phyloP scores from a whole-genome alignment of 2,329 filamentous ascomycete genomes.

The Talaromyces sp. region DNA sequence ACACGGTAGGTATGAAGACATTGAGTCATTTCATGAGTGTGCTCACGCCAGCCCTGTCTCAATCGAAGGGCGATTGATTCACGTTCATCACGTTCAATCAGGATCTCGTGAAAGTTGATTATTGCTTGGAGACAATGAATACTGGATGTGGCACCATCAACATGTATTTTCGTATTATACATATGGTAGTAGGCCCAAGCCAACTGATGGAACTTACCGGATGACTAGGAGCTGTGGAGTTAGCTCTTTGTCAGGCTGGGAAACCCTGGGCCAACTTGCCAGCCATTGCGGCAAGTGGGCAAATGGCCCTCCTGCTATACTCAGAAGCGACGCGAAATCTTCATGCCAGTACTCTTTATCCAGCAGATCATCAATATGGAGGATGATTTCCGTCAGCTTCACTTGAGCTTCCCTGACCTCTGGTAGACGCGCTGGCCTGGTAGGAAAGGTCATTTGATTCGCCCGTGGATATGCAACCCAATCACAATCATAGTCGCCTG shows the following conservation, averaged over 20 bases:
- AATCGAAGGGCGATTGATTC: slow-evolving; percentile 9
- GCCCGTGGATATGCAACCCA: slow-evolving; percentile 39
- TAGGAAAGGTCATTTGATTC: slow-evolving; percentile 29
- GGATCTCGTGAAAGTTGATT: slow-evolving; percentile 28
- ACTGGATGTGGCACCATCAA: slow-evolving; percentile 23
- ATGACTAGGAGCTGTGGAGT: slow-evolving; percentile 33
- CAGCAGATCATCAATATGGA: slow-evolving; percentile 29
- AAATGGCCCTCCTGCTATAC: slow-evolving; percentile 20
- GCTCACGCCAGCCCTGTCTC: slow-evolving; percentile 17
- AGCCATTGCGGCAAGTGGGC: slow-evolving; percentile 28
- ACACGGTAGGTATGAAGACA: slow-evolving; percentile 32
- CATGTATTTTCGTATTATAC: no score
- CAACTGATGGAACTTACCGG: no score
- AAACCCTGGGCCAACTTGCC: slow-evolving; percentile 19
- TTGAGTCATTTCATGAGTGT: slow-evolving; percentile 29
- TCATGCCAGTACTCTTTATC: slow-evolving; percentile 17
- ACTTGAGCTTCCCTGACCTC: slow-evolving; percentile 25
- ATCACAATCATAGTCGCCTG: slow-evolving; percentile 20
- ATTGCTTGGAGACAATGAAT: slow-evolving; percentile 32
- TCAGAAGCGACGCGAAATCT: slow-evolving; percentile 20
- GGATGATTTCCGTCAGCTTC: slow-evolving; percentile 25
- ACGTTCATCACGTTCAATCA: slow-evolving; percentile 25
- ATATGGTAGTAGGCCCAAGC: no score
- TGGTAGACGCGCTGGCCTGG: slow-evolving; percentile 31
- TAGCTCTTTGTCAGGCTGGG: slow-evolving; percentile 19